Conservation (phyloP, 2,329 filamentous ascomycete species). For the Fusarium proliferatum region DNA sequence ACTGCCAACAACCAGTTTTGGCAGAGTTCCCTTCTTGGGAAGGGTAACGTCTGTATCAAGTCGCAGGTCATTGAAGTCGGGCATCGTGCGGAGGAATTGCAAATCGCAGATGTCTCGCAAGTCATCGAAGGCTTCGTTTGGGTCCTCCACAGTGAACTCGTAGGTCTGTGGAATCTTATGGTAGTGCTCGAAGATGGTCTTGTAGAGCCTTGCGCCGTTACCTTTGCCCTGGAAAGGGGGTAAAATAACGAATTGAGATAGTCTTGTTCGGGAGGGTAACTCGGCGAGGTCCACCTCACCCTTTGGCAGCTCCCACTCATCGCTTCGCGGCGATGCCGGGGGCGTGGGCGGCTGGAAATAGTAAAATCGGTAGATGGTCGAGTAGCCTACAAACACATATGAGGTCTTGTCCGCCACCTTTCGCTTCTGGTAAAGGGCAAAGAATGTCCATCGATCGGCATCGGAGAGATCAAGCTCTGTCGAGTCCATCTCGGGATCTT, state of each 20-base stretch:
- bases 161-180: slow-evolving; percentile 74
- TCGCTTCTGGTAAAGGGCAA: slow-evolving; percentile 81
- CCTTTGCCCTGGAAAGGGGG: slow-evolving; percentile 87
- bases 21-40: slow-evolving; percentile 59
- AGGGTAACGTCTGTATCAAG: slow-evolving; percentile 65
- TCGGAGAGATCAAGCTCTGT: slow-evolving; percentile 76
- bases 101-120: slow-evolving; percentile 82
- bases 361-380: slow-evolving; percentile 91
- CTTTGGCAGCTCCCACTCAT: slow-evolving; percentile 58
- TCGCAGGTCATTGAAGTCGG: slow-evolving; percentile 67
- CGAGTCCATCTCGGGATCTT: slow-evolving; percentile 61
- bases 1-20: slow-evolving; percentile 67
- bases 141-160: slow-evolving; percentile 94
- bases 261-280: slow-evolving; percentile 81
- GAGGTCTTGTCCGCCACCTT: slow-evolving; percentile 58
- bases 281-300: slow-evolving; percentile 64
- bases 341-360: slow-evolving; percentile 64
- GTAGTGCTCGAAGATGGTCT: slow-evolving; percentile 78
- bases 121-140: slow-evolving; percentile 86
- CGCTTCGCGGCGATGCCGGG: slow-evolving; percentile 51
- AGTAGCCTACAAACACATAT: slow-evolving; percentile 91
- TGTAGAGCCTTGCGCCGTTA: slow-evolving; percentile 84
- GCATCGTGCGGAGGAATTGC: slow-evolving; percentile 67
- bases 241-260: slow-evolving; percentile 93
- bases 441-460: slow-evolving; percentile 90